These are phyloP conservation scores for Penicillium cinerascens DNA, from an alignment of 495 filamentous ascomycete genomes.

Conservation along the genomic window DNA sequence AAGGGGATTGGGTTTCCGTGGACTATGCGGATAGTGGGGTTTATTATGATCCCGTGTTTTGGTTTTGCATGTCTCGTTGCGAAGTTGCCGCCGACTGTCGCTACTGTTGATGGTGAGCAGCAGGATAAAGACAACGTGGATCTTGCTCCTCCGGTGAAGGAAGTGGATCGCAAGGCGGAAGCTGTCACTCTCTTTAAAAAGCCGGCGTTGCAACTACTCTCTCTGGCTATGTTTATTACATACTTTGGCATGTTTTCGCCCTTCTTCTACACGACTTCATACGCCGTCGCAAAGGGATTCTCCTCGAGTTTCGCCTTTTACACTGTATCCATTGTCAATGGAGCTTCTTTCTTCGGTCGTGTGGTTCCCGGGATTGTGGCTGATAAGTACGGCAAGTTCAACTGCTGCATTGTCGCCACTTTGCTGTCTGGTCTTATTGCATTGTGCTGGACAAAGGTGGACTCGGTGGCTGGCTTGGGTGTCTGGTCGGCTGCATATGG, in stretches of 20 bases:
- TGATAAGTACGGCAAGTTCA: conserved; percentile 68
- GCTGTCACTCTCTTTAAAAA: conserved; percentile 20
- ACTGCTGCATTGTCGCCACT: conserved; percentile 59
- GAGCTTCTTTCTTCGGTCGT: conserved; percentile 40
- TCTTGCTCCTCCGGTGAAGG: not conserved
- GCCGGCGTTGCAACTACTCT: conserved; percentile 43
- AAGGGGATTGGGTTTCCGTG: conserved; percentile 43
- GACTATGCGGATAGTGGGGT: conserved; percentile 49
- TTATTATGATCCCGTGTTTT: conserved; percentile 53
- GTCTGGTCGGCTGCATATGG: conserved; percentile 38
- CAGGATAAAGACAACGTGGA: not conserved
- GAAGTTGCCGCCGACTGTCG: not conserved
- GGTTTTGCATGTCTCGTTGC: conserved; percentile 42
- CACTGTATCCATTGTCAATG: conserved; percentile 47
- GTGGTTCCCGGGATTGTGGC: conserved; percentile 54
- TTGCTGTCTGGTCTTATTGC: conserved; percentile 51
- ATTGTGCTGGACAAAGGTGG: conserved; percentile 37
- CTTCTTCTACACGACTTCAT: conserved; percentile 41
- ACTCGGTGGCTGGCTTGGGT: conserved; percentile 31
- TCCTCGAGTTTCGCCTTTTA: conserved; percentile 38
- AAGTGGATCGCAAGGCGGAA: conserved; percentile 10
- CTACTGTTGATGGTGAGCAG: not conserved
- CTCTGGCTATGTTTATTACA: conserved; percentile 39
- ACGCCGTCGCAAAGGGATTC: conserved; percentile 33
- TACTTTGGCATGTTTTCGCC: conserved; percentile 50